These are phyloP conservation scores for Backusella tuberculispora DNA, from an alignment of 192 early-diverging fungal species.

Conservation along the genomic window DNA sequence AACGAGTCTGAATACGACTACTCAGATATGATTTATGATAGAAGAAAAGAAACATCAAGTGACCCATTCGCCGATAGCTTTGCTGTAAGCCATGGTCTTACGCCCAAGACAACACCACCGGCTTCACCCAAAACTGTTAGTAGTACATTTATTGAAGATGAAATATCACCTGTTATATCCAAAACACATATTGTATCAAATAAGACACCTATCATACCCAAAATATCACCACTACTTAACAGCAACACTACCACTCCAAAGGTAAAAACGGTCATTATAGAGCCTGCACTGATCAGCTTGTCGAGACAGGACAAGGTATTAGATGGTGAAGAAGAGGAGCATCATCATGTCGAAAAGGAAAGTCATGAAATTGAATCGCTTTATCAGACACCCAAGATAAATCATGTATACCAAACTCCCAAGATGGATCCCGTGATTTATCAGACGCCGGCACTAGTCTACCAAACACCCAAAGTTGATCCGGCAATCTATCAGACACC, in stretches of 20 bases:
- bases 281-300: not conserved
- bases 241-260: not conserved
- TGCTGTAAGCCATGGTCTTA: not conserved
- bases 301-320: not conserved
- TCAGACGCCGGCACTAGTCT: not conserved
- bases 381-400: not conserved
- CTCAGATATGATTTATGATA: conserved; percentile 18
- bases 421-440: not conserved
- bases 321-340: not conserved
- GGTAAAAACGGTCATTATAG: not conserved
- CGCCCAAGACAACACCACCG: not conserved
- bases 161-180: not conserved
- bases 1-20: conserved; percentile 15
- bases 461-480: not conserved
- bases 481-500: not conserved
- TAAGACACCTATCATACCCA: not conserved
- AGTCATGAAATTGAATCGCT: not conserved
- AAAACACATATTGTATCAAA: not conserved
- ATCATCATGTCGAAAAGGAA: conserved; percentile 6
- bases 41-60: not conserved
- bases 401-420: conserved; percentile 9
- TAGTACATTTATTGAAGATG: not conserved
- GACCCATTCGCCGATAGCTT: conserved; percentile 23
- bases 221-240: not conserved
- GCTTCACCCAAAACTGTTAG: not conserved